Percentiles rank a stretch among this genome's conserved stretches.
These are phyloP conservation scores for Fusarium lyarnte DNA, from an alignment of 2,329 filamentous ascomycete genomes.

Conservation along the genomic window DNA sequence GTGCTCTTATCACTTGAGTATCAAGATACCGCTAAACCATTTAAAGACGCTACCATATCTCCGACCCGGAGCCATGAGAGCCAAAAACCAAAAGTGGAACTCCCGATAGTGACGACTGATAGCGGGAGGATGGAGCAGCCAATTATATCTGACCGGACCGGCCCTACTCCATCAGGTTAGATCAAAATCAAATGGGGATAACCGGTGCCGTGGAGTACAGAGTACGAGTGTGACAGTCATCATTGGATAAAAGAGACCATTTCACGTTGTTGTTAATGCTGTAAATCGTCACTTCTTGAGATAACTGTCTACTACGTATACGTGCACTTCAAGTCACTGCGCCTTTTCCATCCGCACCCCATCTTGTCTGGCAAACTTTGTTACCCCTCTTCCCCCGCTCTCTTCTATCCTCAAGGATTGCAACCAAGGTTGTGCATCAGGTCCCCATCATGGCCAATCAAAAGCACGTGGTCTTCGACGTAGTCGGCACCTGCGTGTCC, in stretches of 20 bases:
- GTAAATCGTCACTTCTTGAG: background rate
- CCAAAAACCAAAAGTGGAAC: background rate
- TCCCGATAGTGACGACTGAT: background rate
- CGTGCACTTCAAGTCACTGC: background rate
- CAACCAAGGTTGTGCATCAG: background rate
- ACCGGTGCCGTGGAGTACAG: background rate
- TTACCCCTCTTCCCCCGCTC: background rate
- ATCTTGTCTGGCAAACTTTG: background rate
- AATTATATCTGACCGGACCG: background rate
- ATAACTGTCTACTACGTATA: background rate
- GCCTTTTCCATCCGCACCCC: background rate
- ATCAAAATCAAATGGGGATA: background rate
- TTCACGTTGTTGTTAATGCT: background rate
- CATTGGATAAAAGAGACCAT: constrained; percentile 1
- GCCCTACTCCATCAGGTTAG: background rate
- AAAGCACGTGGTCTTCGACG: constrained; percentile 2
- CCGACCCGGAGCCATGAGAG: background rate
- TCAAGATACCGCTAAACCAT: background rate
- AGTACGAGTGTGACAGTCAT: background rate
- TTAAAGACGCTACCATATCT: background rate
- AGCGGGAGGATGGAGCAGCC: fast-evolving
- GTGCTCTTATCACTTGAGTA: background rate
- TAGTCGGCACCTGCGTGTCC: background rate
- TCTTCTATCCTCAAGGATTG: background rate
- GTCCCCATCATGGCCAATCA: background rate